Evolutionary conservation across 225 moss, liverwort and hornwort species (phyloP).

Genomic region (Pseudisothecium myosuroides): DNA sequence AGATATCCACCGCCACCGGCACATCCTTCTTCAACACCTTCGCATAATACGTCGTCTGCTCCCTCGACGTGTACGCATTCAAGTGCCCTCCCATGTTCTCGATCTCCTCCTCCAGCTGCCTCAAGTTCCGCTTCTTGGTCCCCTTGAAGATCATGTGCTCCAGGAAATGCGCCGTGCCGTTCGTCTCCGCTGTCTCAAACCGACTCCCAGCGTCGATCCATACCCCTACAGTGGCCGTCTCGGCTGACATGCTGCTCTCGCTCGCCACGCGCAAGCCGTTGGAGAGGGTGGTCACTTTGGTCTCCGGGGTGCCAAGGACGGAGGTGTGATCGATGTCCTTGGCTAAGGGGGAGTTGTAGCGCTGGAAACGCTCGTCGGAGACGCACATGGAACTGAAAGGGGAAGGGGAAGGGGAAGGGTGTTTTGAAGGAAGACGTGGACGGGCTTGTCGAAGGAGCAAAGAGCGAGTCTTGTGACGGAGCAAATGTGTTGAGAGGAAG

Average conservation of each 20-base stretch:
- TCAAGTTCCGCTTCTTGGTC: conserved; percentile 48
- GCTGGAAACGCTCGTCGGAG: conserved; percentile 54
- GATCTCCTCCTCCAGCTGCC: conserved; percentile 85
- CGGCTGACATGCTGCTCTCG: conserved; percentile 47
- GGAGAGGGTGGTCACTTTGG: conserved; percentile 61
- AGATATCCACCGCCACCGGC: conserved; percentile 60
- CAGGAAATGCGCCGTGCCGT: conserved; percentile 82
- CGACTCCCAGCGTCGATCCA: conserved; percentile 92
- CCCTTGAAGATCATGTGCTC: conserved; percentile 98
- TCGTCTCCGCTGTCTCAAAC: conserved; percentile 62
- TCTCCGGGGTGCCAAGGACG: conserved; percentile 55
- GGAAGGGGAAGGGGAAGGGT: neutral
- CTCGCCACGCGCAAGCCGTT: conserved; percentile 81
- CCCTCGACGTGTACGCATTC: conserved; percentile 83
- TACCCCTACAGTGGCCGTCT: conserved; percentile 73
- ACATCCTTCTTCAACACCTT: conserved; percentile 68
- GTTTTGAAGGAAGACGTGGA: neutral
- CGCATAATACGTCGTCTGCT: conserved; percentile 84
- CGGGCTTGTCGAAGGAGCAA: neutral
- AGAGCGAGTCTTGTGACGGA: neutral
- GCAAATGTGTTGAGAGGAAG: neutral
- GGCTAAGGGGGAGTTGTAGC: conserved; percentile 52
- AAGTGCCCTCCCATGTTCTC: conserved; percentile 92
- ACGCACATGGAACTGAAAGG: conserved; percentile 12
- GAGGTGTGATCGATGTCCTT: conserved; percentile 44